Percentiles rank a stretch among this genome's conserved stretches.
Evolutionary conservation across 163 green algal species (phyloP).

Genomic region (Volvox carteri): DNA sequence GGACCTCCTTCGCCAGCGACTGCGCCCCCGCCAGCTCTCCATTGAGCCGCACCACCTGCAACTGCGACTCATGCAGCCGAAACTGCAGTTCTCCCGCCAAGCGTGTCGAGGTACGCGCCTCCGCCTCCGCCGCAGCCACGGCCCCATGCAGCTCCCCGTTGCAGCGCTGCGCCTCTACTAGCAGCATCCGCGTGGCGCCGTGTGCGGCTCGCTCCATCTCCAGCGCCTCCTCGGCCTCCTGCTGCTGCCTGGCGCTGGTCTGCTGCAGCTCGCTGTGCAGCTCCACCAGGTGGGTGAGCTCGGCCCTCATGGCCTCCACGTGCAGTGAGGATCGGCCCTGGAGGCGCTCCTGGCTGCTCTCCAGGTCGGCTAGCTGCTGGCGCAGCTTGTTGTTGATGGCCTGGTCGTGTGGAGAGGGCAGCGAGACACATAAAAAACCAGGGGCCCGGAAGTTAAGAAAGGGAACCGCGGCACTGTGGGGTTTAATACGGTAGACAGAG

Average conservation of each 20-base stretch:
- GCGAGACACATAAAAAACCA: too few relatives aligned
- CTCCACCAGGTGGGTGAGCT: neutral
- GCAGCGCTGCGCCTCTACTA: constrained; percentile 1
- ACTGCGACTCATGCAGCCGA: neutral
- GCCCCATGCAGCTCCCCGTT: constrained; percentile 8
- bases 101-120: neutral
- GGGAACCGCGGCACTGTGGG: too few relatives aligned
- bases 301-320: neutral
- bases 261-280: constrained; percentile 29
- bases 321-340: neutral
- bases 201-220: constrained; percentile 33
- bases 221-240: constrained; percentile 13
- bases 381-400: constrained; percentile 48
- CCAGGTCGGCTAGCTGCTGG: constrained; percentile 38
- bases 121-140: neutral
- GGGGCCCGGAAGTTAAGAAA: too few relatives aligned
- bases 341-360: constrained; percentile 2
- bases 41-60: constrained; percentile 1
- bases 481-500: too few relatives aligned
- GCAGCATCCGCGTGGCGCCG: neutral
- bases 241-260: neutral
- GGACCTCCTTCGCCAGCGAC: constrained; percentile 13
- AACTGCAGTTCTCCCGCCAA: neutral
- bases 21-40: constrained; percentile 30
- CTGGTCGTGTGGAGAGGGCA: too few relatives aligned